phyloP scores from a whole-genome alignment of 306 rosid species.

The Morella rubra region DNA sequence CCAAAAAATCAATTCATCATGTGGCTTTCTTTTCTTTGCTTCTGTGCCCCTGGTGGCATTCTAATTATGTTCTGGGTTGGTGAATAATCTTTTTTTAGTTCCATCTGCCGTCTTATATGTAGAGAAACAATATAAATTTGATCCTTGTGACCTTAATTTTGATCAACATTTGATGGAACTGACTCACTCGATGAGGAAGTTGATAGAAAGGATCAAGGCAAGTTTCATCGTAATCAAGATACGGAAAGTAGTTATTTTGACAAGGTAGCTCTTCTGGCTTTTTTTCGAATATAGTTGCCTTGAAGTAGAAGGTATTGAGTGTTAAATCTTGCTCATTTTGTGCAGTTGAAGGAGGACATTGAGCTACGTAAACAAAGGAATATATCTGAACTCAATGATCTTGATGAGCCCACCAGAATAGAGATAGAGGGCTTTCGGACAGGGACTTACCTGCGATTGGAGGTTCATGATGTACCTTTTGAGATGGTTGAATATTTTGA shows the following conservation, averaged over 20 bases:
- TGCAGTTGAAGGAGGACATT: constrained; percentile 81
- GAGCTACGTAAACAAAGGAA: constrained; percentile 79
- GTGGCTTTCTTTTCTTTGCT: not conserved
- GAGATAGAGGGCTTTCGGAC: constrained; percentile 82
- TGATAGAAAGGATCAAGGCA: constrained; percentile 39
- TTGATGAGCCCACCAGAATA: constrained; percentile 74
- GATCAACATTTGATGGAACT: constrained; percentile 51
- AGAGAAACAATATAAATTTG: constrained; percentile 16
- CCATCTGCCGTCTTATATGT: not conserved
- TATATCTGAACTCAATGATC: constrained; percentile 80
- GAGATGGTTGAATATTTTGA: constrained; percentile 88
- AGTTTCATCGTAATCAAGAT: constrained; percentile 42
- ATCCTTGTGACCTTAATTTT: constrained; percentile 60
- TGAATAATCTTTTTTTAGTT: not conserved
- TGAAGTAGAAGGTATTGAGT: constrained; percentile 14
- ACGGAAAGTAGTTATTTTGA: constrained; percentile 70
- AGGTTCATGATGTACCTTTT: constrained; percentile 76
- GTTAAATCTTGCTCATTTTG: constrained; percentile 27
- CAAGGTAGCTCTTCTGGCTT: constrained; percentile 52
- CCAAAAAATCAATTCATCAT: not conserved
- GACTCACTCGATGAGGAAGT: constrained; percentile 61
- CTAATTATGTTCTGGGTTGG: not conserved
- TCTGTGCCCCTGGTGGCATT: not conserved
- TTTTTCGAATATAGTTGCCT: constrained; percentile 3
- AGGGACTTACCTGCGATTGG: constrained; percentile 88